phyloP scores from a whole-genome alignment of 495 filamentous ascomycete species.

The Penicillium turbatum region DNA sequence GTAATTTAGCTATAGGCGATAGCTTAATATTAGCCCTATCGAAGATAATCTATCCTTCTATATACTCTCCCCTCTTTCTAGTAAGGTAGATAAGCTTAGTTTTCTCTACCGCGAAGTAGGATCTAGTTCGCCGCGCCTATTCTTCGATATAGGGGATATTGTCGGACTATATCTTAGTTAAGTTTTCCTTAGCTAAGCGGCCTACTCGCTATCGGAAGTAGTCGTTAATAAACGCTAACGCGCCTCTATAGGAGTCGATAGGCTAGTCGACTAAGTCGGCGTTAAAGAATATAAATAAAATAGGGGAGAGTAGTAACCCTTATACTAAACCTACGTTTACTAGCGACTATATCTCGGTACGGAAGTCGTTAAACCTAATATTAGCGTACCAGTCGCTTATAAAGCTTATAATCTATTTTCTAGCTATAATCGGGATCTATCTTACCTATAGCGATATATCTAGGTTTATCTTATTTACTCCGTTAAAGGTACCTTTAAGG shows the following conservation, averaged over 20 bases:
- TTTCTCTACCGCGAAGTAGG: background rate
- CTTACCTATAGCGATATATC: slow-evolving; percentile 11
- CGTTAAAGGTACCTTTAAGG: slow-evolving; percentile 21
- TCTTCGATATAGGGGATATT: too few relatives aligned
- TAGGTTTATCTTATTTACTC: slow-evolving; percentile 23
- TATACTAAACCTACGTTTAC: slow-evolving; percentile 24
- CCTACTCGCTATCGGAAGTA: too few relatives aligned
- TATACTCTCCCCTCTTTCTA: slow-evolving; percentile 5
- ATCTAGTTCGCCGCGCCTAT: slow-evolving; percentile 3
- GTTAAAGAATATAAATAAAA: slow-evolving; percentile 25
- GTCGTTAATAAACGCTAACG: too few relatives aligned
- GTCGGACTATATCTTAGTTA: too few relatives aligned
- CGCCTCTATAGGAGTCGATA: too few relatives aligned
- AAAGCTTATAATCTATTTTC: too few relatives aligned
- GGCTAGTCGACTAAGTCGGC: too few relatives aligned
- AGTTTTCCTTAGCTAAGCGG: too few relatives aligned
- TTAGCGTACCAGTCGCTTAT: too few relatives aligned
- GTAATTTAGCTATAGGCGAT: background rate
- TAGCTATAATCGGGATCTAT: too few relatives aligned
- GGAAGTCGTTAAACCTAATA: slow-evolving; percentile 27
- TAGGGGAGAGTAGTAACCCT: slow-evolving; percentile 24
- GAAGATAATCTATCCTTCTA: slow-evolving; percentile 11
- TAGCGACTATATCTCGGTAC: slow-evolving; percentile 7
- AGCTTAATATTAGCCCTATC: slow-evolving; percentile 10
- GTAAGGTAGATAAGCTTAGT: slow-evolving; percentile 2